A percentile compares a stretch with the other conserved stretches of the same genome.
Evolutionary conservation across 2,329 filamentous ascomycete genomes (phyloP).

Genomic region (Clarireedia hainanense): DNA sequence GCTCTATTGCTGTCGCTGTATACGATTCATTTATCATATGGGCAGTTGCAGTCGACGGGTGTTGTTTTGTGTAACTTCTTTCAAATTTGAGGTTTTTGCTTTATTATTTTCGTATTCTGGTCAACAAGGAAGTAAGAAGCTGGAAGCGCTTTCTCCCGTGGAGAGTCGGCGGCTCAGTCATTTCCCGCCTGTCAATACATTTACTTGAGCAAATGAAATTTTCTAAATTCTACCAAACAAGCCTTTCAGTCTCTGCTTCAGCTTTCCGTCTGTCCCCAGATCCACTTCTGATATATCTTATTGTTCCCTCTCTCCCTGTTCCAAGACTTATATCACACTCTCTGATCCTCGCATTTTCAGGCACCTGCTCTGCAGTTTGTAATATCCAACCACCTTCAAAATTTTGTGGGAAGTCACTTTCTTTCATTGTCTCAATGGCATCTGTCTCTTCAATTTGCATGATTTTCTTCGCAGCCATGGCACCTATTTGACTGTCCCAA

Average conservation of each 20-base stretch:
- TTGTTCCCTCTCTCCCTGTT: not conserved
- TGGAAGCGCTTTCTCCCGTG: too few relatives aligned
- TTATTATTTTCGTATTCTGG: not conserved
- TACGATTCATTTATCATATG: not conserved
- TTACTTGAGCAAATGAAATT: too few relatives aligned
- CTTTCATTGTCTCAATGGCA: not conserved
- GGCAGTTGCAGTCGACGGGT: not conserved
- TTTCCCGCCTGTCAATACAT: not conserved
- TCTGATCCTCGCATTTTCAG: not conserved
- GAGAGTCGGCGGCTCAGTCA: not conserved
- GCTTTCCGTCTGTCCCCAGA: not conserved
- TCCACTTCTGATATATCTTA: not conserved
- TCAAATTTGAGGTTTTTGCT: not conserved
- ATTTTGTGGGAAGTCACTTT: not conserved
- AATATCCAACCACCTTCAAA: not conserved
- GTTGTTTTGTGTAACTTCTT: not conserved
- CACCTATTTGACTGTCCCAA: not conserved
- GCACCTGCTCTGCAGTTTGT: not conserved
- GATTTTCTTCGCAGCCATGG: not conserved
- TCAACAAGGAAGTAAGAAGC: too few relatives aligned
- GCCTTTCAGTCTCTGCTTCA: not conserved
- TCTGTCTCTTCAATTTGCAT: slow-evolving; percentile 1
- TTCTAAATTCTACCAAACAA: not conserved
- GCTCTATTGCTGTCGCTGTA: not conserved
- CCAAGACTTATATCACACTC: not conserved